Evolutionary conservation across 768 basidiomycete species (phyloP).

Genomic region (Amanita phalloides): DNA sequence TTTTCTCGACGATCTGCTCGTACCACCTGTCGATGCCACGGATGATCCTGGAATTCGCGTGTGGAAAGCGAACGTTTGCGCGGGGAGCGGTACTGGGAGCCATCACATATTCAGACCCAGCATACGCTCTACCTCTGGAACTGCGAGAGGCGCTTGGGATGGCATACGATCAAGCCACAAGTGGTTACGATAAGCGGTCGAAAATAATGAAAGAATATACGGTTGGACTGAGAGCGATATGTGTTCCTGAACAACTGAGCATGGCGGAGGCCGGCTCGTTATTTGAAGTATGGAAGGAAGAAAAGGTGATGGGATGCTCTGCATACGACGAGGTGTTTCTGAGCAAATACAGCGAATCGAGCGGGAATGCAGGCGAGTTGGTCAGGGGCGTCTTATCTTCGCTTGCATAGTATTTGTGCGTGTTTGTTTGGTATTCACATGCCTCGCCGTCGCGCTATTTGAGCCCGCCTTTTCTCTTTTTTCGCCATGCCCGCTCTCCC

Average conservation of each 20-base stretch:
- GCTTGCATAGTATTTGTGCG: conserved; percentile 1
- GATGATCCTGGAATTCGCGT: conserved; percentile 65
- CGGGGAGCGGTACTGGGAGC: conserved; percentile 69
- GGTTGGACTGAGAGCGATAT: conserved; percentile 28
- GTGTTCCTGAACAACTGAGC: conserved; percentile 45
- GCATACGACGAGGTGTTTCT: conserved; percentile 67
- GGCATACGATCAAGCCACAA: conserved; percentile 26
- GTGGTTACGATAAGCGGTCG: conserved; percentile 48
- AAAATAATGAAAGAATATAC: conserved; percentile 40
- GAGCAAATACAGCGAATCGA: conserved; percentile 65
- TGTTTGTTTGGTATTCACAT: background rate
- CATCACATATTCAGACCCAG: conserved; percentile 48
- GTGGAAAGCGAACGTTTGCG: conserved; percentile 57
- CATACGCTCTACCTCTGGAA: conserved; percentile 48
- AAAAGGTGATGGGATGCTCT: conserved; percentile 43
- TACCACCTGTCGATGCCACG: conserved; percentile 76
- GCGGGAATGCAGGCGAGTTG: conserved; percentile 74
- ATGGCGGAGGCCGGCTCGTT: conserved; percentile 61
- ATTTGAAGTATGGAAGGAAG: conserved; percentile 69
- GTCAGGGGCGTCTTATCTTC: conserved; percentile 50
- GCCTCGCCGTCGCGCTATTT: background rate
- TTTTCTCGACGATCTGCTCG: conserved; percentile 54
- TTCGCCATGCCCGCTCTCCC: background rate
- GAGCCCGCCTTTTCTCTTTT: background rate
- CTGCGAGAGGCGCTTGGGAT: conserved; percentile 52